Conservation (phyloP, 1,284 basidiomycete genomes). For the Trametes versicolor region DNA sequence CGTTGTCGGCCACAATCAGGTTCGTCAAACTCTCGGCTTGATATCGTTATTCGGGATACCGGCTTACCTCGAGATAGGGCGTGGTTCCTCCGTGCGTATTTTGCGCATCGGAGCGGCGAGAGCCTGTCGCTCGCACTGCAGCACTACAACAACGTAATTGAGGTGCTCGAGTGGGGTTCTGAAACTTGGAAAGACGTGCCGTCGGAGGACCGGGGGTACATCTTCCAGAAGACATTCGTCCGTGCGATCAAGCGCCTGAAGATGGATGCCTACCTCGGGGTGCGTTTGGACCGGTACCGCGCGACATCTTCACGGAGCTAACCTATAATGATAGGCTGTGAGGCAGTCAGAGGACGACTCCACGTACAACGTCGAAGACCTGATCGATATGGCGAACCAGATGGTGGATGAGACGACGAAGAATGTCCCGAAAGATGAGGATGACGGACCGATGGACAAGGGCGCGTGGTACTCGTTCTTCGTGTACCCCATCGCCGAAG, state of each 20-base stretch:
- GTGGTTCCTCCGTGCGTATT: conserved; percentile 35
- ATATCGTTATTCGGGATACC: not conserved
- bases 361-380: conserved; percentile 28
- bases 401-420: conserved; percentile 34
- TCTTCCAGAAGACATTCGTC: conserved; percentile 47
- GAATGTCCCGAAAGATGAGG: conserved; percentile 28
- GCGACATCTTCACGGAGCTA: not conserved
- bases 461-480: conserved; percentile 36
- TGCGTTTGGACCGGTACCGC: conserved; percentile 26
- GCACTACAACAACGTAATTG: conserved; percentile 42
- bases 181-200: conserved; percentile 49
- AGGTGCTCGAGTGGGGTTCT: conserved; percentile 53
- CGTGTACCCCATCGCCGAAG: conserved; percentile 33
- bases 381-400: conserved; percentile 32
- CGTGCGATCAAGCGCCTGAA: conserved; percentile 46
- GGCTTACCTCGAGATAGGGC: conserved; percentile 18
- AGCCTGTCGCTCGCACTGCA: conserved; percentile 25
- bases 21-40: conserved; percentile 28
- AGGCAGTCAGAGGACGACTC: conserved; percentile 22
- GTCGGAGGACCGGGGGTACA: conserved; percentile 41
- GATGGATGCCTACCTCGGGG: conserved; percentile 45
- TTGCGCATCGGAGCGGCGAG: conserved; percentile 22
- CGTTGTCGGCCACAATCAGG: conserved; percentile 51
- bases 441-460: conserved; percentile 30
- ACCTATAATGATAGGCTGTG: conserved; percentile 15